Conservation (phyloP, 2,329 filamentous ascomycete species). For the Epichloe gansuensis region DNA sequence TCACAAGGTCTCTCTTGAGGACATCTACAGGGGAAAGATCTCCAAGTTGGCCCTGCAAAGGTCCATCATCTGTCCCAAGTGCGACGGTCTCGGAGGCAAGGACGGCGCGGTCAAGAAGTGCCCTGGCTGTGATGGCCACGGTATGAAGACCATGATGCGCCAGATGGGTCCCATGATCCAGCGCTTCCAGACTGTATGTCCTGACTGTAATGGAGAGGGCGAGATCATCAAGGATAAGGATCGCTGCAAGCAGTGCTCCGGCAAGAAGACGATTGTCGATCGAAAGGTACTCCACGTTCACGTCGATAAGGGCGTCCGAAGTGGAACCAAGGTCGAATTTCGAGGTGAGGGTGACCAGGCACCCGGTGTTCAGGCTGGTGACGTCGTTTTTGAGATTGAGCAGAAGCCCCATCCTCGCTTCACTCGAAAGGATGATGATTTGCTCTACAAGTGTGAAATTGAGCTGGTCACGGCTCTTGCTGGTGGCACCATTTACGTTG, state of each 20-base stretch:
- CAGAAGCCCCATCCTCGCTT: slow-evolving; percentile 97
- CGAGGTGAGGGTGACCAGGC: slow-evolving; percentile 92
- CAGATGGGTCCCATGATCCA: slow-evolving; percentile 99
- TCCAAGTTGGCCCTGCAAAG: slow-evolving; percentile 96
- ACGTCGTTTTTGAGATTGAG: slow-evolving; percentile 97
- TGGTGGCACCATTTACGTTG: slow-evolving; percentile 80
- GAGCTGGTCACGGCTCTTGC: slow-evolving; percentile 90
- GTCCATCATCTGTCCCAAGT: slow-evolving; percentile 92
- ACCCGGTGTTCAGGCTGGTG: slow-evolving; percentile 82
- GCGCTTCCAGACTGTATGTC: slow-evolving; percentile 97
- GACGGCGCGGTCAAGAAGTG: slow-evolving; percentile 95
- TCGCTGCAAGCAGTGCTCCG: slow-evolving; percentile 88
- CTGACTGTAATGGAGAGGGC: slow-evolving; percentile 94
- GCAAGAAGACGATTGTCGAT: slow-evolving; percentile 97
- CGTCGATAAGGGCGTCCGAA: slow-evolving; percentile 87
- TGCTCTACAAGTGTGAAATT: slow-evolving; percentile 90
- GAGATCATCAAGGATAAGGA: slow-evolving; percentile 96
- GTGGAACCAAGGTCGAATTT: slow-evolving; percentile 94
- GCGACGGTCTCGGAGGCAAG: slow-evolving; percentile 88
- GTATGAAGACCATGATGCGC: slow-evolving; percentile 99
- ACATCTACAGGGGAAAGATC: slow-evolving; percentile 95
- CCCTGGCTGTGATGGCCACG: slow-evolving; percentile 76
- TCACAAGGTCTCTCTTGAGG: slow-evolving; percentile 95
- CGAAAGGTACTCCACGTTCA: slow-evolving; percentile 97
- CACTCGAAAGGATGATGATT: slow-evolving; percentile 89